A percentile compares a stretch with the other conserved stretches of the same genome.
phyloP scores from a whole-genome alignment of 2,329 filamentous ascomycete genomes.

The Cladophialophora exuberans region DNA sequence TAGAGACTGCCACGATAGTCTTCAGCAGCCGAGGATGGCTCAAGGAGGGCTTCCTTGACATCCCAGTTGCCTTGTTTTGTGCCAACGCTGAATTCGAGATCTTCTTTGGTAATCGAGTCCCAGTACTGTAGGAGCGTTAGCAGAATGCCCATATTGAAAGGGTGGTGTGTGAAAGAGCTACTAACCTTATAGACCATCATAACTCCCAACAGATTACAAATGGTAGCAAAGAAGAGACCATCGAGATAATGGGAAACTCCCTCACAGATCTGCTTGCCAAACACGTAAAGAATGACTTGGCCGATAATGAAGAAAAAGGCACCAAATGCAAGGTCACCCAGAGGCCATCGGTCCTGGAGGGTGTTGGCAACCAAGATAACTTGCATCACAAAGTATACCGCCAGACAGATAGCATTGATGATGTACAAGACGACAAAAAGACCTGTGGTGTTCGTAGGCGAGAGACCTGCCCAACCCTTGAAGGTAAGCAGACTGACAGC shows the following conservation, averaged over 20 bases:
- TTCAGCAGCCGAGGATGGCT: slow-evolving; percentile 41
- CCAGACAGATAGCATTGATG: slow-evolving; percentile 82
- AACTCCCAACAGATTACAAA: slow-evolving; percentile 89
- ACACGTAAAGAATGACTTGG: slow-evolving; percentile 89
- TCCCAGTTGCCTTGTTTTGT: slow-evolving; percentile 98
- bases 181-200: slow-evolving; percentile 99
- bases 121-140: slow-evolving; percentile 71
- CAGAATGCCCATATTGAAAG: slow-evolving; percentile 7
- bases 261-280: slow-evolving; percentile 82
- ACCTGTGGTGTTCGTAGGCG: slow-evolving; percentile 82
- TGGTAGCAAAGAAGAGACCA: slow-evolving; percentile 89
- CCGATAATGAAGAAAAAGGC: slow-evolving; percentile 89
- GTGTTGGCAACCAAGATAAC: slow-evolving; percentile 86
- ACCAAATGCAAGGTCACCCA: slow-evolving; percentile 89
- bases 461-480: slow-evolving; percentile 84
- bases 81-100: slow-evolving; percentile 96
- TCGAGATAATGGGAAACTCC: slow-evolving; percentile 89
- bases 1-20: slow-evolving; percentile 64
- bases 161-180: too few relatives aligned
- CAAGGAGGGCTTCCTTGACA: slow-evolving; percentile 84
- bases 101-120: slow-evolving; percentile 98
- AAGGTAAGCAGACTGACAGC: slow-evolving; percentile 90
- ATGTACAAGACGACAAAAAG: slow-evolving; percentile 92
- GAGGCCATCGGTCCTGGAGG: slow-evolving; percentile 90
- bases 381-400: slow-evolving; percentile 86